These are phyloP conservation scores for Hygrophoropsis aurantiaca DNA, from an alignment of 768 basidiomycete species.

Conservation along the genomic window DNA sequence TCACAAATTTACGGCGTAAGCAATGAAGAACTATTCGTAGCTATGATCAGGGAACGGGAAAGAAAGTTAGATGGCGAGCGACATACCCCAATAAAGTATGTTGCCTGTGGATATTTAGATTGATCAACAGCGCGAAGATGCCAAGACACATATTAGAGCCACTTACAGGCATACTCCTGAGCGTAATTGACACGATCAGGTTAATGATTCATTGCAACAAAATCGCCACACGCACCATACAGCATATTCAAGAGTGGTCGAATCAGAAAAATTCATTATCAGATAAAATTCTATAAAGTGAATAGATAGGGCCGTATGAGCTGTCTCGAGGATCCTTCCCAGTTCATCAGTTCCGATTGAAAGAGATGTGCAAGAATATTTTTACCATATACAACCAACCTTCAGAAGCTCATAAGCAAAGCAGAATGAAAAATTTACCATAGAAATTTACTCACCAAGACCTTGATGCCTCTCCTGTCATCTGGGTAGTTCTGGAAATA, in stretches of 20 bases:
- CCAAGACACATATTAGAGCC: not conserved
- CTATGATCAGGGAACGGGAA: not conserved
- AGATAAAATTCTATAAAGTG: slow-evolving; percentile 13
- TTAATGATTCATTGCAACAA: too few species aligned
- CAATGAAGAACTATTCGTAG: slow-evolving; percentile 1
- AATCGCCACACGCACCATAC: slow-evolving; percentile 19
- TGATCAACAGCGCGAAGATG: not conserved
- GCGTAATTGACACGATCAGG: not conserved
- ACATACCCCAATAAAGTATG: not conserved
- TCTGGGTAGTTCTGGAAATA: slow-evolving; percentile 7
- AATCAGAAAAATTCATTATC: slow-evolving; percentile 12
- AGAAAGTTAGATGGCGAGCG: not conserved
- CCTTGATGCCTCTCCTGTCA: slow-evolving; percentile 8
- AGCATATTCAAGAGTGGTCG: not conserved
- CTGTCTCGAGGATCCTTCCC: slow-evolving; percentile 13
- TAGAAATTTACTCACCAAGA: not conserved
- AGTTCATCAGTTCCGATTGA: not conserved
- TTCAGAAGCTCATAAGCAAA: not conserved
- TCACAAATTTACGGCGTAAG: slow-evolving; percentile 5
- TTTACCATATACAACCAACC: slow-evolving; percentile 14
- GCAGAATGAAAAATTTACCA: not conserved
- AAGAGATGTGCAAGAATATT: not conserved
- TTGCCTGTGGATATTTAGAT: slow-evolving; percentile 13
- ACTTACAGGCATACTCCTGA: slow-evolving; percentile 13
- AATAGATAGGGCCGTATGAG: slow-evolving; percentile 13